Base-by-base conservation (phyloP, 1,284 basidiomycete genomes). In the Pseudozyma thailandica region DNA sequence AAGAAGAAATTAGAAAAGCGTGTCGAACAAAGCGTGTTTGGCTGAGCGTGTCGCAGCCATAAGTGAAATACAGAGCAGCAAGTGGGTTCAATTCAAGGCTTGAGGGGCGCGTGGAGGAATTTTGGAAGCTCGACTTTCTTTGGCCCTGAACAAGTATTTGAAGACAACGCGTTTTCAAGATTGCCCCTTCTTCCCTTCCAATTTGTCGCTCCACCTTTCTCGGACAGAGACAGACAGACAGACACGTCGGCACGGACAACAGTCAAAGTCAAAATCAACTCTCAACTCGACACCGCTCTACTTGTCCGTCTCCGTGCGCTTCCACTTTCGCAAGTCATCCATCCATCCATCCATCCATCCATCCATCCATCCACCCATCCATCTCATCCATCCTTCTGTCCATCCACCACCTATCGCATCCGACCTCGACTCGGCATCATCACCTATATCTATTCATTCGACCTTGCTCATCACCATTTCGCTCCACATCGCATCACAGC, bases 161-260 rank as follows among this genome's bases (percentile, higher is more conserved):
- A 59, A 54, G 50, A 50, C 52, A 57, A 66, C 63, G 63, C 63
- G 63, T 66, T 66, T 51, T 4, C 28, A 35, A 50, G 5, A 25
- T 48, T 47, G 44, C 21, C 31, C 45, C 56, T 66, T n/a, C n/a
- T n/a, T 60, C 44, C 63, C 57, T 68, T 44, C 50, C 31, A 44
- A 68, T 54, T 68, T 60, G 42, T 53, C 55, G 42, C 46, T 57
- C 42, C 44, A 21, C 41, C 42, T 30, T 23, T 38, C 27, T 47
- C 38, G 45, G 28, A 18, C 28, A 28, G 39, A 31, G n/a, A 1
- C 8, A n/a, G 23, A 25, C 55, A 20, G 3, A 18, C 10, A 50
- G 50, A 53, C 61, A 57, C 61, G 61, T 64, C 50, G 54, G 46
- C 50, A 50, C 13, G n/a, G n/a, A n/a, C n/a, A n/a, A n/a, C n/a